phyloP scores from a whole-genome alignment of 2,329 filamentous ascomycete species.

The Penicillium polonicum region DNA sequence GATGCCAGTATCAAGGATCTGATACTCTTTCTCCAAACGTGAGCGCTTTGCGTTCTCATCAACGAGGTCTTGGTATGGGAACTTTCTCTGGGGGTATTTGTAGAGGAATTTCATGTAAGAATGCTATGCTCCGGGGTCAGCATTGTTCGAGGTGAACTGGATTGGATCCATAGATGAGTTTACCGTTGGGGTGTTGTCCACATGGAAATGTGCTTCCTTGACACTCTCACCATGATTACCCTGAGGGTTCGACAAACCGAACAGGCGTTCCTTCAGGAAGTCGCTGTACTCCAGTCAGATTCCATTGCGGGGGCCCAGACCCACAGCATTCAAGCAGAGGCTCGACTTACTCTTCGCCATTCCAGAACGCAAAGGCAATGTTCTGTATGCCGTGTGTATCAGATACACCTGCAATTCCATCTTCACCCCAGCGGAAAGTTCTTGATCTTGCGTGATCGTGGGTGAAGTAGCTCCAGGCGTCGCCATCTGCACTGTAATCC shows the following conservation, averaged over 20 bases:
- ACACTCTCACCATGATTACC: constrained; percentile 96
- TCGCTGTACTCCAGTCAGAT: constrained; percentile 54
- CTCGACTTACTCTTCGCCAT: constrained; percentile 77
- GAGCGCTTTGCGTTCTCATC: constrained; percentile 76
- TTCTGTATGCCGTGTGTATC: constrained; percentile 90
- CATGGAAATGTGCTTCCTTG: constrained; percentile 94
- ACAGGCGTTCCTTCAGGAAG: constrained; percentile 91
- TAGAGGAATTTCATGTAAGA: constrained; percentile 99
- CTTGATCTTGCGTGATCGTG: constrained; percentile 88
- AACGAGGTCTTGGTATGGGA: constrained; percentile 86
- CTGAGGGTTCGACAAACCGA: constrained; percentile 92
- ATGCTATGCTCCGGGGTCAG: constrained; percentile 57
- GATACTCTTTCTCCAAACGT: constrained; percentile 81
- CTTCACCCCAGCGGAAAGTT: constrained; percentile 92
- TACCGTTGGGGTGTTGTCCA: constrained; percentile 85
- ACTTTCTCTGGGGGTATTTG: constrained; percentile 90
- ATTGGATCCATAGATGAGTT: constrained; percentile 14
- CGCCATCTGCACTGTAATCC: constrained; percentile 85
- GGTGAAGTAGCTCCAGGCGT: constrained; percentile 96
- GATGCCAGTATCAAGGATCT: constrained; percentile 81
- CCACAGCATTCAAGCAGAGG: background rate
- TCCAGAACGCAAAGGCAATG: constrained; percentile 96
- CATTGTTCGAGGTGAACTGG: no score
- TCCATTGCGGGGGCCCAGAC: background rate
- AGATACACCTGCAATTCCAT: constrained; percentile 93